Conservation (phyloP, 2,329 filamentous ascomycete species). For the Magnaporthiopsis incrustans region DNA sequence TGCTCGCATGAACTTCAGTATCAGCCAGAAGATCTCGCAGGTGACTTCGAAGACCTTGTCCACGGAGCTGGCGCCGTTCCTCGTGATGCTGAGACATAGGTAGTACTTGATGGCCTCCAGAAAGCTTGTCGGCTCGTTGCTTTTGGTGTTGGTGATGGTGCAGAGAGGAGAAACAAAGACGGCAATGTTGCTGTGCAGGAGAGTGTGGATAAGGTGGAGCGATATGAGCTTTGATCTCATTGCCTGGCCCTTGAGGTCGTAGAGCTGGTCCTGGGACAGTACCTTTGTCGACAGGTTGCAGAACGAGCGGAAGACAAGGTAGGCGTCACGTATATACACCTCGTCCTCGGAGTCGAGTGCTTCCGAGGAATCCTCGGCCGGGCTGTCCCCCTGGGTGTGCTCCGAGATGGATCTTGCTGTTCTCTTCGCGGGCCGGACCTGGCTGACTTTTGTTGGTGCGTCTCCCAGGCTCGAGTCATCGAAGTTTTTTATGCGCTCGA, state of each 20-base stretch:
- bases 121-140: conserved; percentile 80
- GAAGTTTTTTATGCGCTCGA: conserved; percentile 61
- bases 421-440: conserved; percentile 41
- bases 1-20: conserved; percentile 87
- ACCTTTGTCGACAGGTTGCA: conserved; percentile 95
- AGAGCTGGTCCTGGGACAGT: conserved; percentile 80
- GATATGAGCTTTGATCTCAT: conserved; percentile 97
- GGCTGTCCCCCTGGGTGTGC: conserved; percentile 46
- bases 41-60: conserved; percentile 90
- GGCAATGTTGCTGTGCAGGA: conserved; percentile 86
- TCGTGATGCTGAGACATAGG: conserved; percentile 85
- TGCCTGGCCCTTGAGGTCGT: conserved; percentile 85
- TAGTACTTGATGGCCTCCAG: conserved; percentile 96
- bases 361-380: conserved; percentile 48
- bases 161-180: conserved; percentile 89
- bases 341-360: conserved; percentile 72
- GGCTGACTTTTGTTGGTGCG: conserved; percentile 59
- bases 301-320: conserved; percentile 93
- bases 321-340: conserved; percentile 93
- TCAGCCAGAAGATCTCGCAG: conserved; percentile 96
- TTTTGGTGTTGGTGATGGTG: conserved; percentile 86
- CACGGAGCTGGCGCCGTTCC: conserved; percentile 91
- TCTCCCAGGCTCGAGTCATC: conserved; percentile 60
- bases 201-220: conserved; percentile 87
- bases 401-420: conserved; percentile 41